Evolutionary conservation across 306 rosid species (phyloP).

Genomic region (Oemleria cerasiformis): DNA sequence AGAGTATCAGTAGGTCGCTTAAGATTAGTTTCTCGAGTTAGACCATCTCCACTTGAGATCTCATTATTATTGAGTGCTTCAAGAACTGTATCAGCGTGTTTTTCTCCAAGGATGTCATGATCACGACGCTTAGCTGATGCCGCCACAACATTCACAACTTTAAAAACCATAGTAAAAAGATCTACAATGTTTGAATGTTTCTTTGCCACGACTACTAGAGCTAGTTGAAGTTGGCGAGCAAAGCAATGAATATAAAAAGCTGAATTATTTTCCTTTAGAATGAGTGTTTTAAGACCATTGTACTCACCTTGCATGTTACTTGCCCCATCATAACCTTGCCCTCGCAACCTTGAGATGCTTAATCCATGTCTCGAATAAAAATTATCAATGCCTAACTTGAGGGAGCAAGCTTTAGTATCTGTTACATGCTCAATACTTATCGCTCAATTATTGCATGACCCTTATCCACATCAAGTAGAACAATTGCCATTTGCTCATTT

Average conservation of each 20-base stretch:
- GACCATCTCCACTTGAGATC: not conserved
- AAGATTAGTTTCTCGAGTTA: slow-evolving; percentile 4
- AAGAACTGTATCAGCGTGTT: not conserved
- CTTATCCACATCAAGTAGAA: not conserved
- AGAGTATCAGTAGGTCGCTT: not conserved
- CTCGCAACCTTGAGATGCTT: not conserved
- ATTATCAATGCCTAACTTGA: too few species aligned
- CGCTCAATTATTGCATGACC: too few species aligned
- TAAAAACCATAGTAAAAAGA: not conserved
- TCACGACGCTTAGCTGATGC: not conserved
- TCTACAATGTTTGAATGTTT: not conserved
- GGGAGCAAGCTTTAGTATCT: not conserved
- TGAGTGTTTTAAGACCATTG: not conserved
- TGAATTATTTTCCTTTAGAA: not conserved
- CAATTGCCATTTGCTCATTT: not conserved
- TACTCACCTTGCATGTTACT: not conserved
- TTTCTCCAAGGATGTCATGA: not conserved
- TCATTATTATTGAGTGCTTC: not conserved
- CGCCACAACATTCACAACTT: not conserved
- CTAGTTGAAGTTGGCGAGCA: too few species aligned
- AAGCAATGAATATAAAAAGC: too few species aligned
- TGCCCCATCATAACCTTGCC: not conserved
- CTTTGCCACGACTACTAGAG: not conserved
- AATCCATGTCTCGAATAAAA: too few species aligned
- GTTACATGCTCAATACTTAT: not conserved